Conservation (phyloP, 441 rosid genomes). For the Brassica hybrid region DNA sequence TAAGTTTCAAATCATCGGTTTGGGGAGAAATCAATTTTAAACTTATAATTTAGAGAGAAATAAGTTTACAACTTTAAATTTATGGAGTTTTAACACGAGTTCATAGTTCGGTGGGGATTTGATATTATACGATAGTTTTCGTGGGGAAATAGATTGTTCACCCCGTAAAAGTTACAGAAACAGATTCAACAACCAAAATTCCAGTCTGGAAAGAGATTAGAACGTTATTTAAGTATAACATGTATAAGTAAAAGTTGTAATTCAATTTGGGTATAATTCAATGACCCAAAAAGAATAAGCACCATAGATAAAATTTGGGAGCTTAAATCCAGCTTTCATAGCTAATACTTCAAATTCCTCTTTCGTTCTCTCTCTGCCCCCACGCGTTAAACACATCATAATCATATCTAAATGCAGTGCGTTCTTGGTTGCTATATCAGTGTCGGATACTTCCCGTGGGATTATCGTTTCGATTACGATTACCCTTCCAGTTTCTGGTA, state of each 20-base stretch:
- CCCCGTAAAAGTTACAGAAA: neutral
- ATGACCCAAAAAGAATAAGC: constrained; percentile 13
- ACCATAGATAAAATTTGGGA: neutral
- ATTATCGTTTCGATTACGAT: neutral
- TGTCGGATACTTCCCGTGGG: neutral
- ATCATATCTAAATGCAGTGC: neutral
- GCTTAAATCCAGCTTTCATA: constrained; percentile 8
- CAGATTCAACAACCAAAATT: neutral
- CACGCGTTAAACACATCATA: neutral
- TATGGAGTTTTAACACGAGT: too few species aligned
- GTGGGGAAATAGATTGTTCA: too few species aligned
- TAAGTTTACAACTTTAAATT: too few species aligned
- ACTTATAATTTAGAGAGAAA: too few species aligned
- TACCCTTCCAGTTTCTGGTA: neutral
- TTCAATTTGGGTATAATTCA: constrained; percentile 6
- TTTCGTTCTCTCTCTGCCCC: constrained; percentile 11
- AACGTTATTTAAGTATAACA: neutral
- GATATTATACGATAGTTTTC: too few species aligned
- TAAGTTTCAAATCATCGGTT: too few species aligned
- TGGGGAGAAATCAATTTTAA: too few species aligned
- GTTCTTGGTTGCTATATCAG: constrained; percentile 8
- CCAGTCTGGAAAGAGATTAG: neutral
- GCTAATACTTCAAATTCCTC: constrained; percentile 13
- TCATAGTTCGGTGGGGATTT: too few species aligned
- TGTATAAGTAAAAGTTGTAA: neutral